Percentiles rank a stretch among this genome's conserved stretches.
phyloP scores from a whole-genome alignment of 805 yeast species.

The Dipodascus albidus region DNA sequence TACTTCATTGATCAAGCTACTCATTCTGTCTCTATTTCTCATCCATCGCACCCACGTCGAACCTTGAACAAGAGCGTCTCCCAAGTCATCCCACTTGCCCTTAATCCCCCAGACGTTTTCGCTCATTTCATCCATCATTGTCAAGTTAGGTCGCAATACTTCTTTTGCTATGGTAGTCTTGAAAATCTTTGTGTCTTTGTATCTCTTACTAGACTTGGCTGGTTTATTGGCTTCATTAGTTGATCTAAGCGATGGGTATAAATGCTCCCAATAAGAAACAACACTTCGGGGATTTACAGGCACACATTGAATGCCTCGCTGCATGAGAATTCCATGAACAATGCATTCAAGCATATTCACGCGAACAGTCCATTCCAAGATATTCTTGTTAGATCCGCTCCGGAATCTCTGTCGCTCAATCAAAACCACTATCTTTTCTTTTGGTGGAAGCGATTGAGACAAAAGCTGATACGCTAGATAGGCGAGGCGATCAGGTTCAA shows the following conservation, averaged over 20 bases:
- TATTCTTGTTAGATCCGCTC: slow-evolving; percentile 33
- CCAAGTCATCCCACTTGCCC: slow-evolving; percentile 50
- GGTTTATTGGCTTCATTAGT: neutral
- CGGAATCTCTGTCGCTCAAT: slow-evolving; percentile 50
- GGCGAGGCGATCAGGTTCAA: slow-evolving; percentile 21
- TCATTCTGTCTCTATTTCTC: slow-evolving; percentile 12
- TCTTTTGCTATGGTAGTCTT: slow-evolving; percentile 13
- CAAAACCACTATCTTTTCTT: slow-evolving; percentile 23
- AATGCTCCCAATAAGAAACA: slow-evolving; percentile 16
- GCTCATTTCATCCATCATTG: slow-evolving; percentile 5
- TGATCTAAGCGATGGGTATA: neutral
- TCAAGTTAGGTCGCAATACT: slow-evolving; percentile 12
- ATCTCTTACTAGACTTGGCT: slow-evolving; percentile 5
- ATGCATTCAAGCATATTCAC: slow-evolving; percentile 45
- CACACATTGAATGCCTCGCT: slow-evolving; percentile 5
- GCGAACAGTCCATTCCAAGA: slow-evolving; percentile 40
- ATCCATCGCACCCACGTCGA: slow-evolving; percentile 39
- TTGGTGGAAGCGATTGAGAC: neutral
- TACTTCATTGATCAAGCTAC: neutral
- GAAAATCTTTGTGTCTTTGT: slow-evolving; percentile 15
- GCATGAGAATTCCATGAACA: slow-evolving; percentile 23
- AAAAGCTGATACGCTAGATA: slow-evolving; percentile 13
- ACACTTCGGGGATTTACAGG: slow-evolving; percentile 18
- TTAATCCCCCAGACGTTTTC: slow-evolving; percentile 7
- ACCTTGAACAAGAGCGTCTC: slow-evolving; percentile 56